Percentiles rank a stretch among this genome's conserved stretches.
Evolutionary conservation across 257 asterid species (phyloP).

Genomic region (Lycium ferocissimum): DNA sequence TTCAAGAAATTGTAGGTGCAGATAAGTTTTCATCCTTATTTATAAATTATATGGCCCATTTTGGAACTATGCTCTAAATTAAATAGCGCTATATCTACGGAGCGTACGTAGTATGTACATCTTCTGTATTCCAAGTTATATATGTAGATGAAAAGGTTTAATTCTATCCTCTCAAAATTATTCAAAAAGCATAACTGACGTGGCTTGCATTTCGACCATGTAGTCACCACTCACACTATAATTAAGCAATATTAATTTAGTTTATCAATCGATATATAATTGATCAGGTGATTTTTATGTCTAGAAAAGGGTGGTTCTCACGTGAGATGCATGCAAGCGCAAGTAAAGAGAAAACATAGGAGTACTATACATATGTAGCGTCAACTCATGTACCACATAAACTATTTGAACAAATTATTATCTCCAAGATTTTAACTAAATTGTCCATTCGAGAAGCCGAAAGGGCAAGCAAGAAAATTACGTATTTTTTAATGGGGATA

Average conservation of each 20-base stretch:
- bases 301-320: no score
- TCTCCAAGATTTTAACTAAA: not conserved
- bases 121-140: no score
- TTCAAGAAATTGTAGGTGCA: no score
- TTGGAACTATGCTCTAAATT: no score
- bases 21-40: no score
- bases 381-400: not conserved
- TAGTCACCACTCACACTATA: not conserved
- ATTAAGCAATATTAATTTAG: not conserved
- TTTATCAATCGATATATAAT: not conserved
- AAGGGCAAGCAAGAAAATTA: not conserved
- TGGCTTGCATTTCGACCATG: not conserved
- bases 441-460: not conserved
- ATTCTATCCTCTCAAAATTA: not conserved
- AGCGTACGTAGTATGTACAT: no score
- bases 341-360: not conserved
- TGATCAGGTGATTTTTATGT: not conserved
- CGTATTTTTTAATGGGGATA: no score
- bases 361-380: no score
- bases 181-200: not conserved
- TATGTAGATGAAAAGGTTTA: no score
- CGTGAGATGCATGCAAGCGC: no score
- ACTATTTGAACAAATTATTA: not conserved
- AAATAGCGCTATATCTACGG: no score
- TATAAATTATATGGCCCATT: no score